Evolutionary conservation across 495 filamentous ascomycete genomes (phyloP).

Genomic region (Halenospora varia): DNA sequence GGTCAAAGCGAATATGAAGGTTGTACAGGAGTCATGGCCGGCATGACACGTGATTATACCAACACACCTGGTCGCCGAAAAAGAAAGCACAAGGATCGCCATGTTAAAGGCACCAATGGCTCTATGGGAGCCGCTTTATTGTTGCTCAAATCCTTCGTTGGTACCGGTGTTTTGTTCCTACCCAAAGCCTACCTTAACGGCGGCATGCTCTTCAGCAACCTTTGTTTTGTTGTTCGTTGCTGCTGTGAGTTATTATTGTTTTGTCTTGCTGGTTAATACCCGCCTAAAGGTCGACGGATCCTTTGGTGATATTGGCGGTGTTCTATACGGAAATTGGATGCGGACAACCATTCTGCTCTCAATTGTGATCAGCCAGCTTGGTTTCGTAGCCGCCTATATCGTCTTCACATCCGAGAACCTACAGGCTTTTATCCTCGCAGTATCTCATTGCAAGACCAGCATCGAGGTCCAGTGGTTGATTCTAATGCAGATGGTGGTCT

Average conservation of each 20-base stretch:
- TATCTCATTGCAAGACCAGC: slow-evolving; percentile 73
- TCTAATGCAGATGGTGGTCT: slow-evolving; percentile 86
- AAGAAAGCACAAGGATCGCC: slow-evolving; percentile 66
- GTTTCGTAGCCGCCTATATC: slow-evolving; percentile 94
- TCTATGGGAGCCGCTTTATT: slow-evolving; percentile 73
- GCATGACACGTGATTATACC: no score
- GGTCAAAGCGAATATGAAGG: no score
- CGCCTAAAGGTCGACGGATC: slow-evolving; percentile 79
- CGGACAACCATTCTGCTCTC: slow-evolving; percentile 80
- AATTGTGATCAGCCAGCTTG: slow-evolving; percentile 90
- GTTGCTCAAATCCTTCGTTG: slow-evolving; percentile 58
- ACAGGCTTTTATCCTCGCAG: slow-evolving; percentile 83
- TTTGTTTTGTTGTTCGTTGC: slow-evolving; percentile 82
- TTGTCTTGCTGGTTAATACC: slow-evolving; percentile 85
- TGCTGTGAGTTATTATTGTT: slow-evolving; percentile 87
- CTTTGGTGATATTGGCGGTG: slow-evolving; percentile 93
- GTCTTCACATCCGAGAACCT: slow-evolving; percentile 96
- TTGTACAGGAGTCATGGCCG: no score
- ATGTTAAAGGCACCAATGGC: slow-evolving; percentile 65
- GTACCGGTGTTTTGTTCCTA: slow-evolving; percentile 33
- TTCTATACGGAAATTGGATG: slow-evolving; percentile 89
- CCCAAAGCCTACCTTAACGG: slow-evolving; percentile 91
- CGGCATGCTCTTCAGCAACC: slow-evolving; percentile 95
- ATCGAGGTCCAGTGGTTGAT: slow-evolving; percentile 88
- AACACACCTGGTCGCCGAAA: slow-evolving; percentile 66